Base-by-base conservation (phyloP, 345 rosid species). In the Gossypium australe region DNA sequence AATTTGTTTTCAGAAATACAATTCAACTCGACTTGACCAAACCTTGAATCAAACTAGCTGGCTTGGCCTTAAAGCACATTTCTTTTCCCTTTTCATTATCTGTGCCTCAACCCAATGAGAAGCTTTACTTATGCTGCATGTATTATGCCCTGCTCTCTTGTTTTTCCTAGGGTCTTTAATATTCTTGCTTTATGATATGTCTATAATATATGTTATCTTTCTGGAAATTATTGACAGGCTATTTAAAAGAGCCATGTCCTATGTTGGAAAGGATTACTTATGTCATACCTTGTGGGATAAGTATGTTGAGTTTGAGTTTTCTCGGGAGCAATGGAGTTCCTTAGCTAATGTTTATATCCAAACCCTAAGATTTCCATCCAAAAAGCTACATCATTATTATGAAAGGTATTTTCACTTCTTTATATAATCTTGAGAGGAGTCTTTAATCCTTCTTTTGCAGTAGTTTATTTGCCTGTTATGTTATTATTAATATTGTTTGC, bases 241-340 rank as follows among this genome's bases (percentile, higher is more conserved):
- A 79, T 94, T 90, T 84, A 86, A 78, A 78, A 88, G 97, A 79
- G 93, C 83, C 14, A 59, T 94, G 71, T 89, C 94, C 9, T 85
- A 89, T 86, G 89, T 92, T 73, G 97, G 97, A 79, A 94, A 92
- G 77, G 97, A 94, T 82, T 94, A 87, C 80, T 82, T 80, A 67
- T 87, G 92, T 77, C 90, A 80, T 78, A 53, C 80, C 4, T 78
- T 94, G 80, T 92, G 98, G 98, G 97, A 94, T 82, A 90, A 84
- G 77, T 89, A 88, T 77, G 75, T 94, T 57, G 92, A 85, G 38
- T 94, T 85, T 71, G 88, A 89, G 81, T 80, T 89, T 65, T 82
- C 83, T 38, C 83, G 80, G 76, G 81, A 89, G 81, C 75, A 82
- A 43, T 94, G 98, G 97, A 82, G 86, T 81, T 84, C 84, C 65